These are phyloP conservation scores for Zoysia japonica DNA, from an alignment of 176 grass and related monocot species.

Conservation along the genomic window DNA sequence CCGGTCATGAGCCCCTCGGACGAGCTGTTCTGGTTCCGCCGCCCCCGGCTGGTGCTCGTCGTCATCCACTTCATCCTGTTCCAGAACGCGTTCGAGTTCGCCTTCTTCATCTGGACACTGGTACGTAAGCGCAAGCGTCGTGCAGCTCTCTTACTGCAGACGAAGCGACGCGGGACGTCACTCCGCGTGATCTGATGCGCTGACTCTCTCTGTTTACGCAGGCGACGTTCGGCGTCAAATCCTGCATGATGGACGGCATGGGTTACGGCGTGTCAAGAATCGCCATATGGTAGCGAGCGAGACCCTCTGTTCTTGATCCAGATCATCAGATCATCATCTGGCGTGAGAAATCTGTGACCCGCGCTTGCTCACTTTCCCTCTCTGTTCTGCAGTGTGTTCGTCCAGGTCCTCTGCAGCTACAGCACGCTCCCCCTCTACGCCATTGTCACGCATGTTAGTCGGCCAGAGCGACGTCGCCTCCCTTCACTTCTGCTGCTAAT, in stretches of 20 bases:
- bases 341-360: no score
- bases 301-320: background rate
- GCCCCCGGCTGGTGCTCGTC: conserved; percentile 56
- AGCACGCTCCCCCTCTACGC: conserved; percentile 85
- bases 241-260: conserved; percentile 60
- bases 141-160: background rate
- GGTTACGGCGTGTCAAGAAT: conserved; percentile 44
- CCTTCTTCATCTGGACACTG: conserved; percentile 77
- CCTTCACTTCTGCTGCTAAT: background rate
- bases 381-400: conserved; percentile 48
- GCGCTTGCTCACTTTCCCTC: background rate
- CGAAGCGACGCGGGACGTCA: background rate
- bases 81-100: conserved; percentile 78
- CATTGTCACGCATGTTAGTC: conserved; percentile 78
- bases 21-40: conserved; percentile 70
- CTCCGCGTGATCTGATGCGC: background rate
- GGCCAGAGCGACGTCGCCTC: no score
- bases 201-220: background rate
- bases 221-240: conserved; percentile 49
- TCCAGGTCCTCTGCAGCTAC: conserved; percentile 75
- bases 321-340: background rate
- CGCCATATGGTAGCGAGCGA: conserved; percentile 36
- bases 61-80: conserved; percentile 93
- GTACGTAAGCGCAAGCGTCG: conserved; percentile 26
- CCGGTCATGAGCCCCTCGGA: conserved; percentile 57